Percentiles rank a stretch among this genome's conserved stretches.
phyloP scores from a whole-genome alignment of 768 basidiomycete genomes.

The Auricularia heimuer region DNA sequence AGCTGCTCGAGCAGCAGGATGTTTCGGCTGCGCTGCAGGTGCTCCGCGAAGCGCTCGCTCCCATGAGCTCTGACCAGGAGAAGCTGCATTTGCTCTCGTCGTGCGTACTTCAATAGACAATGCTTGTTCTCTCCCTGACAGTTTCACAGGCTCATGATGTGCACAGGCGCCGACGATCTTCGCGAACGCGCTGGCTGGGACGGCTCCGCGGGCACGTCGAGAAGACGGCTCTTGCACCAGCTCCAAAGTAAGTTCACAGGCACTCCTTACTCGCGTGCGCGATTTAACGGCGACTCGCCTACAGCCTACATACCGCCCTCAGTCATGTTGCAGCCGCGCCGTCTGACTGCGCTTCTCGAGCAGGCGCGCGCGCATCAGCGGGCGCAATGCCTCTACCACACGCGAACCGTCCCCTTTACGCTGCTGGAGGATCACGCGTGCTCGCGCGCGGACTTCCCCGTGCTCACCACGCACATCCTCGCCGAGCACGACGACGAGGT shows the following conservation, averaged over 20 bases:
- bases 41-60: constrained; percentile 80
- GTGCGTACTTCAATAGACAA: constrained; percentile 31
- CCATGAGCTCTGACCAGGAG: constrained; percentile 68
- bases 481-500: constrained; percentile 88
- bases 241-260: constrained; percentile 59
- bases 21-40: constrained; percentile 77
- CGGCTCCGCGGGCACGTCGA: constrained; percentile 72
- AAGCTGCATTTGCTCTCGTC: constrained; percentile 82
- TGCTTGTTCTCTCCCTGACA: constrained; percentile 13
- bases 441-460: constrained; percentile 72
- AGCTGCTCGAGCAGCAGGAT: constrained; percentile 73
- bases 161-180: constrained; percentile 73
- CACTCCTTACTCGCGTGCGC: background rate
- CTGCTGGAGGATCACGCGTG: constrained; percentile 83
- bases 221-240: constrained; percentile 61
- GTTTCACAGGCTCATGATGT: constrained; percentile 75
- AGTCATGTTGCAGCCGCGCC: constrained; percentile 85
- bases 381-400: constrained; percentile 75
- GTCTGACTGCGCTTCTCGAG: constrained; percentile 73
- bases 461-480: constrained; percentile 73
- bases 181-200: constrained; percentile 80
- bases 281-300: background rate
- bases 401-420: constrained; percentile 53
- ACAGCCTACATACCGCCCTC: constrained; percentile 83
- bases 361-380: constrained; percentile 80